These are phyloP conservation scores for Neurospora sp. DNA, from an alignment of 2,329 filamentous ascomycete genomes.

Conservation along the genomic window DNA sequence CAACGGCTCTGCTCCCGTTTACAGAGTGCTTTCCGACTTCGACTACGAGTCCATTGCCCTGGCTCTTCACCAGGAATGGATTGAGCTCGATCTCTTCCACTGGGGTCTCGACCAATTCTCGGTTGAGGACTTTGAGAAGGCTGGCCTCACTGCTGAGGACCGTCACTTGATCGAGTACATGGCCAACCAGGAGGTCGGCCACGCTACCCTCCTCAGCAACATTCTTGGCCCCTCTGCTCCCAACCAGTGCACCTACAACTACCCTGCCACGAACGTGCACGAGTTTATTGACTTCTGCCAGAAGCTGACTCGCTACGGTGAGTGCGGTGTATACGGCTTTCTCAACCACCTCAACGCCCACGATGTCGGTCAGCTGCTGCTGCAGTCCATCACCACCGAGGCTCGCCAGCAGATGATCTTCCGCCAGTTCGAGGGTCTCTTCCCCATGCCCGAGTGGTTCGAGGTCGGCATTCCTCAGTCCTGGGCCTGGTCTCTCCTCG, in stretches of 20 bases:
- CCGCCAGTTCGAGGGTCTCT: constrained; percentile 70
- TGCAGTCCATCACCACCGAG: constrained; percentile 70
- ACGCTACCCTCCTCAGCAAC: constrained; percentile 67
- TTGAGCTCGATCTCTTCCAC: constrained; percentile 76
- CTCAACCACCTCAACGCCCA: constrained; percentile 67
- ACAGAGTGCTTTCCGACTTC: constrained; percentile 71
- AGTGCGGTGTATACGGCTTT: constrained; percentile 74
- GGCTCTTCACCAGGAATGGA: constrained; percentile 73
- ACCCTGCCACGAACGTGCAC: constrained; percentile 63
- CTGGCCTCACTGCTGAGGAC: constrained; percentile 60
- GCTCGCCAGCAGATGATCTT: constrained; percentile 79
- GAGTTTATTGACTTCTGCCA: constrained; percentile 80
- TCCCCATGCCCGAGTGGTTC: constrained; percentile 79
- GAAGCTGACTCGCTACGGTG: constrained; percentile 74
- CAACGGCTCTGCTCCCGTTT: constrained; percentile 67
- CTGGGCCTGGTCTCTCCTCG: constrained; percentile 75
- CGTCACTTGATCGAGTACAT: constrained; percentile 66
- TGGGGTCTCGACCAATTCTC: constrained; percentile 63
- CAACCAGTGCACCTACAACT: constrained; percentile 71
- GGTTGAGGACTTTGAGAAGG: constrained; percentile 56
- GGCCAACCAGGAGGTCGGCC: constrained; percentile 66
- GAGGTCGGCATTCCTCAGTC: constrained; percentile 71
- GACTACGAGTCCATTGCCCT: constrained; percentile 71
- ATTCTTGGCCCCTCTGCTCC: constrained; percentile 65
- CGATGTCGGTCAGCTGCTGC: constrained; percentile 61